Conservation (phyloP, 2,329 filamentous ascomycete species). For the Nigrospora osmanthi region DNA sequence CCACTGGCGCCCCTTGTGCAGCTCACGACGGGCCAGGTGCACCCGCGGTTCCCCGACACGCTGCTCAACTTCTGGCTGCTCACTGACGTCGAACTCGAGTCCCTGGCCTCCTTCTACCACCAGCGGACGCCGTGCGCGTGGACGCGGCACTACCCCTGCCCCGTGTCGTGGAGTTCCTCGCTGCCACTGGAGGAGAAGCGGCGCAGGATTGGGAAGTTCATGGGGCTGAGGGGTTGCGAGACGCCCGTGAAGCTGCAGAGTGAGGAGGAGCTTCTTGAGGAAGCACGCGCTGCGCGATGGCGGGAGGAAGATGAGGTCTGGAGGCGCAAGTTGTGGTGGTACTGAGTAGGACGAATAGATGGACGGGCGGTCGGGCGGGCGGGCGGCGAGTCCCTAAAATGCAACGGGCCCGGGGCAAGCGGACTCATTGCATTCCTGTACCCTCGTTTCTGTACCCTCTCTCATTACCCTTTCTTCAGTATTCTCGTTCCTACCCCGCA, state of each 20-base stretch:
- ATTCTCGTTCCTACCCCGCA: no score
- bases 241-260: conserved; percentile 33
- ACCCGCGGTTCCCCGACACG: conserved; percentile 57
- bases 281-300: conserved; percentile 29
- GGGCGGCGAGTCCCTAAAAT: neutral
- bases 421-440: neutral
- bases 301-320: conserved; percentile 39
- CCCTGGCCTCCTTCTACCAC: conserved; percentile 65
- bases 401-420: neutral
- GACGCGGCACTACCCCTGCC: conserved; percentile 56
- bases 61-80: conserved; percentile 68
- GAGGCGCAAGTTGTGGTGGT: conserved; percentile 36
- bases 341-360: conserved; percentile 6
- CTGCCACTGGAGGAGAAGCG: conserved; percentile 59
- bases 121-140: conserved; percentile 52
- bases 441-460: neutral
- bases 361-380: neutral
- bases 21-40: conserved; percentile 51
- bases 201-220: conserved; percentile 64
- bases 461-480: no score
- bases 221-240: conserved; percentile 59
- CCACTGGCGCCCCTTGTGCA: conserved; percentile 60
- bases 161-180: conserved; percentile 52
- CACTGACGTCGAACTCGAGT: conserved; percentile 62
- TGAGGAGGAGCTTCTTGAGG: conserved; percentile 40